These are phyloP conservation scores for Rhodotorula glutinis DNA, from an alignment of 1,284 basidiomycete species.

Conservation along the genomic window DNA sequence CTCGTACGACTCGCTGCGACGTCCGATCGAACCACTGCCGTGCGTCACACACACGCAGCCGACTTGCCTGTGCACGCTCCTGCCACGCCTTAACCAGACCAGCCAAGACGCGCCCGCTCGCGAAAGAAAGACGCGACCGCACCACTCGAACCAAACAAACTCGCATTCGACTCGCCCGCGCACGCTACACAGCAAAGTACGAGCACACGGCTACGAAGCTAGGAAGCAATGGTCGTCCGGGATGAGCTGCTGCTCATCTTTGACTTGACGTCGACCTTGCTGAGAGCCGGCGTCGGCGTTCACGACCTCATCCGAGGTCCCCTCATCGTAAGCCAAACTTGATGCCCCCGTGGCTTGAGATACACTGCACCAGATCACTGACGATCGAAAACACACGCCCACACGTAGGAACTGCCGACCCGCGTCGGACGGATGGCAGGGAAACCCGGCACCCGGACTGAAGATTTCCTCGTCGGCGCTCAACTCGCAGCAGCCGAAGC, in stretches of 20 bases:
- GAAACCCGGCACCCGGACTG: slow-evolving; percentile 56
- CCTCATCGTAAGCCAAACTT: slow-evolving; percentile 56
- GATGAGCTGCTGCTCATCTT: slow-evolving; percentile 77
- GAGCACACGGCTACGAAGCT: too few species aligned
- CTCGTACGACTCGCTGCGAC: not conserved
- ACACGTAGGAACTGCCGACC: slow-evolving; percentile 62
- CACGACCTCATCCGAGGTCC: slow-evolving; percentile 74
- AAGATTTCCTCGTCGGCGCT: slow-evolving; percentile 79
- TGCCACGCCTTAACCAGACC: too few species aligned
- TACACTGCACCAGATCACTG: too few species aligned
- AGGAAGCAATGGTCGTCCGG: slow-evolving; percentile 58
- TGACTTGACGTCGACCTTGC: slow-evolving; percentile 66
- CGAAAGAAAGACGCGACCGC: too few species aligned
- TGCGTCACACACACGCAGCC: too few species aligned
- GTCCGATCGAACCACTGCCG: not conserved
- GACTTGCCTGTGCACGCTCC: too few species aligned
- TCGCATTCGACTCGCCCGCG: too few species aligned
- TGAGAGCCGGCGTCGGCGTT: slow-evolving; percentile 75
- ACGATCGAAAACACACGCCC: not conserved
- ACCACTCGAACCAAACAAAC: not conserved
- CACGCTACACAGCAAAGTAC: too few species aligned
- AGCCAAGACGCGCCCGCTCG: too few species aligned
- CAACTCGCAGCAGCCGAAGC: slow-evolving; percentile 56
- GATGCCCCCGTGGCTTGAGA: too few species aligned
- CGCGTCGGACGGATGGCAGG: slow-evolving; percentile 64